These are phyloP conservation scores for Microcos paniculata DNA, from an alignment of 345 rosid genomes.

Conservation along the genomic window DNA sequence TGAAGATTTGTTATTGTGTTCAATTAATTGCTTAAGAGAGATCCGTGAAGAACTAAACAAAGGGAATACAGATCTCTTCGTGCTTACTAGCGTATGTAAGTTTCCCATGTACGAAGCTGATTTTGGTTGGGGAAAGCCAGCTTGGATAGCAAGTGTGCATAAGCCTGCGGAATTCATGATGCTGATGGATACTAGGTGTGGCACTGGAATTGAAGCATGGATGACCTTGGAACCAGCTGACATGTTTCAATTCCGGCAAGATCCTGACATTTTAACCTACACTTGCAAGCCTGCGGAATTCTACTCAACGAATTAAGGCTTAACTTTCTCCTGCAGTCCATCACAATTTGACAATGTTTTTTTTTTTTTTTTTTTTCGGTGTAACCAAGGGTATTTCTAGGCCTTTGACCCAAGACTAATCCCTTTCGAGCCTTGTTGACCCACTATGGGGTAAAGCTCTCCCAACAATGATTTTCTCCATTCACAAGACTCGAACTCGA, in stretches of 20 bases:
- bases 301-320: too few species aligned
- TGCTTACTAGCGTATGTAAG: conserved; percentile 35
- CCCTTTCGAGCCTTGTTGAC: too few species aligned
- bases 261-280: conserved; percentile 11
- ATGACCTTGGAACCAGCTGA: conserved; percentile 28
- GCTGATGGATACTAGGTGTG: conserved; percentile 39
- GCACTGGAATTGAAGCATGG: conserved; percentile 51
- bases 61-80: conserved; percentile 21
- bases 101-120: conserved; percentile 44
- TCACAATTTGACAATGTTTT: too few species aligned
- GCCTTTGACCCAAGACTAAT: too few species aligned
- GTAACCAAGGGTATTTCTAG: too few species aligned
- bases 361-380: too few species aligned
- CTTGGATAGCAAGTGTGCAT: conserved; percentile 31
- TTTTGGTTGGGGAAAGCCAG: conserved; percentile 65
- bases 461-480: too few species aligned
- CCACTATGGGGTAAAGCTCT: too few species aligned
- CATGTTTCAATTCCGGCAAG: conserved; percentile 16
- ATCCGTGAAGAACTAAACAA: background rate
- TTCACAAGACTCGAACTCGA: too few species aligned
- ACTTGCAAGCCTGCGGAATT: background rate
- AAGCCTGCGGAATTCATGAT: conserved; percentile 27
- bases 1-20: background rate
- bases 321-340: background rate
- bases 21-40: background rate